Conservation (phyloP, 139 green algal species). For the Desmodesmus armatus region DNA sequence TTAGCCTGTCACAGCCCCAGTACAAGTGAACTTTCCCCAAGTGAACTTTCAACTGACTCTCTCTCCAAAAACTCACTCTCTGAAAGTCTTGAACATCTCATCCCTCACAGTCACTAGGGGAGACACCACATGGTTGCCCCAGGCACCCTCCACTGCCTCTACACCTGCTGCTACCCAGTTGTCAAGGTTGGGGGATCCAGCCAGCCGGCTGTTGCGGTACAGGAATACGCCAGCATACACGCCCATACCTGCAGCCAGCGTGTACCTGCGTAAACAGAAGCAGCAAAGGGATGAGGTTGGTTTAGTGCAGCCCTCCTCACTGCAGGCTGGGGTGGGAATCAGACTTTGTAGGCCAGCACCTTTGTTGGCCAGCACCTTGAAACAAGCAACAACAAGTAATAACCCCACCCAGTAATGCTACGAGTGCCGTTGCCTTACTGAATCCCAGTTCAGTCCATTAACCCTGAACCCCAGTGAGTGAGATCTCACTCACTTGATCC, state of each 20-base stretch:
- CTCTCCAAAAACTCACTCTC: slow-evolving; percentile 57
- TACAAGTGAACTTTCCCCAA: no score
- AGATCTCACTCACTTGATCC: slow-evolving; percentile 59
- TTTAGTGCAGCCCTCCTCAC: no score
- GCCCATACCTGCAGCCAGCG: background rate
- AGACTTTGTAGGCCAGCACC: no score
- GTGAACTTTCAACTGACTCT: no score
- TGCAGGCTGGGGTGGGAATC: no score
- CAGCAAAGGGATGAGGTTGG: background rate
- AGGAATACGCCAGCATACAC: slow-evolving; percentile 66
- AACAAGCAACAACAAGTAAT: no score
- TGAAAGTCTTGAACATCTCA: slow-evolving; percentile 89
- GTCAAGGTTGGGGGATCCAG: slow-evolving; percentile 83
- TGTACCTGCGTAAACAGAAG: slow-evolving; percentile 51
- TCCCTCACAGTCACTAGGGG: slow-evolving; percentile 74
- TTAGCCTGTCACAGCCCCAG: no score
- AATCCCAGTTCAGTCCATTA: no score
- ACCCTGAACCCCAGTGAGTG: no score
- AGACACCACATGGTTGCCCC: slow-evolving; percentile 67
- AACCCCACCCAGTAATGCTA: no score
- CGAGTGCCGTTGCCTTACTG: no score
- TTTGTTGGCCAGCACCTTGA: no score
- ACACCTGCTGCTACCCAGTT: slow-evolving; percentile 53
- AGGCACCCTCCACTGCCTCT: slow-evolving; percentile 7
- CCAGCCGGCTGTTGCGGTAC: slow-evolving; percentile 77